Base-by-base conservation (phyloP, 176 grass and related monocot genomes). In the Oryza meyeriana region DNA sequence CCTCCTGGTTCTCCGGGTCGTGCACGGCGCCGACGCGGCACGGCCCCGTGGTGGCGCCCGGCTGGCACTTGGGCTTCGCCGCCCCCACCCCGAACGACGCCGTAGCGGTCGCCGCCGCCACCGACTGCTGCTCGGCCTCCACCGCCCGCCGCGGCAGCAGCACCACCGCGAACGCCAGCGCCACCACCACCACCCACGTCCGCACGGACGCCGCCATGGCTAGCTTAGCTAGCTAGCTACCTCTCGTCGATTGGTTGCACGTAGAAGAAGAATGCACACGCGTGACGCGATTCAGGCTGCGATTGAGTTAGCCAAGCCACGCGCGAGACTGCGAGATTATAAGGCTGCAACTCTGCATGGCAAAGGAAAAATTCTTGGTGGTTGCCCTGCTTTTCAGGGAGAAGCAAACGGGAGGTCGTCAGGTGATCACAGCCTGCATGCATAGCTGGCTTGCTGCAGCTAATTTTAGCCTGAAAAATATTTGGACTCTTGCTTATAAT, bases 1-100 rank as follows among this genome's bases (percentile, higher is more conserved):
- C 90, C 85, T 89, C 94, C 81, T 85, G 79, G 83, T 93, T 96
- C 66, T 87, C 90, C 13, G 90, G 88, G 72, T 89, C 74, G 32
- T 84, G 77, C 6, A 39, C 50, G 22, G 87, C 88, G 16, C 88
- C 88, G 10, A 89, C 76, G 61, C 72, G 90, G 86, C 94, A 96
- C 33, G 88, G 83, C 73, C 72, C 34, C 24, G 10, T 42, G 16
- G 10, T 48, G 36, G 66, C 42, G 28, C 88, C 83, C 10, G 66
- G 17, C 31, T 47, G 50, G 88, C 90, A 89, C 16, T 79, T 69
- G 78, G 74, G 44, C 78, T 78, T 67, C 61, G 16, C 72, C 25
- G 83, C 64, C 14, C 11, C 13, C 3, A 33, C 32, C 32, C 32
- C 32, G 32, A 33, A 33, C 81, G 72, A 30, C 22, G 6, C 39